These are phyloP conservation scores for Plenodomus lindquistii DNA, from an alignment of 2,329 filamentous ascomycete genomes.

Conservation along the genomic window DNA sequence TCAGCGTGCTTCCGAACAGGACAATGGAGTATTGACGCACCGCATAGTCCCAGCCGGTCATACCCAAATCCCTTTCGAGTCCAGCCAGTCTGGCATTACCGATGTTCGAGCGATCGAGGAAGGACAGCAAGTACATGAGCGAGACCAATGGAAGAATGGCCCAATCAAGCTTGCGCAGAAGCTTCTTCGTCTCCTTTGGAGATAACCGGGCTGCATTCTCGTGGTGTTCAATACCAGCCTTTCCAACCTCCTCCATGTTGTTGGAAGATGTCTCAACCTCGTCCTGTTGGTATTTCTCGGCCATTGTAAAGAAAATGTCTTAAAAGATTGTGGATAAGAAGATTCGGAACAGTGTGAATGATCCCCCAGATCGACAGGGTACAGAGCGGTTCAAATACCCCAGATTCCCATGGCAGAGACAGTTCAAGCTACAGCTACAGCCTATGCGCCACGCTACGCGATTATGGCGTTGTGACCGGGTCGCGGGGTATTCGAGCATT, in stretches of 20 bases:
- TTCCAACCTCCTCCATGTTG: background rate
- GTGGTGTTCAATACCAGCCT: background rate
- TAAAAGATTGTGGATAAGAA: too few species aligned
- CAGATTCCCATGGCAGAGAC: too few species aligned
- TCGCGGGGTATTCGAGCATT: too few species aligned
- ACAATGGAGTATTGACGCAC: conserved; percentile 40
- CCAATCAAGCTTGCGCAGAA: conserved; percentile 35
- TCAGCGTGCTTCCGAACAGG: conserved; percentile 36
- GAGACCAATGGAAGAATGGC: conserved; percentile 30
- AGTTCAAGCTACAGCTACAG: too few species aligned
- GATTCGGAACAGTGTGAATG: too few species aligned
- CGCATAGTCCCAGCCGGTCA: conserved; percentile 27
- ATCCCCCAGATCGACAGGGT: too few species aligned
- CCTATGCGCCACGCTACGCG: too few species aligned
- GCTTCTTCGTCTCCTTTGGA: conserved; percentile 1
- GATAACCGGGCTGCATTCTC: conserved; percentile 1
- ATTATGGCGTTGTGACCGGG: too few species aligned
- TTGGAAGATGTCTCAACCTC: too few species aligned
- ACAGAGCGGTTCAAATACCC: too few species aligned
- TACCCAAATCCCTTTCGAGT: conserved; percentile 23
- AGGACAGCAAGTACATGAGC: conserved; percentile 40
- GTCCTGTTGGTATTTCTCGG: too few species aligned
- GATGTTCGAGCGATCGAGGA: conserved; percentile 52
- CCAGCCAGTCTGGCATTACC: conserved; percentile 36
- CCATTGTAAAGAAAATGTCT: too few species aligned